Evolutionary conservation across 208 protist species (phyloP), one percentile per base, ranked within the genome.

Genomic region (Kentomonas sorsogonicus): DNA sequence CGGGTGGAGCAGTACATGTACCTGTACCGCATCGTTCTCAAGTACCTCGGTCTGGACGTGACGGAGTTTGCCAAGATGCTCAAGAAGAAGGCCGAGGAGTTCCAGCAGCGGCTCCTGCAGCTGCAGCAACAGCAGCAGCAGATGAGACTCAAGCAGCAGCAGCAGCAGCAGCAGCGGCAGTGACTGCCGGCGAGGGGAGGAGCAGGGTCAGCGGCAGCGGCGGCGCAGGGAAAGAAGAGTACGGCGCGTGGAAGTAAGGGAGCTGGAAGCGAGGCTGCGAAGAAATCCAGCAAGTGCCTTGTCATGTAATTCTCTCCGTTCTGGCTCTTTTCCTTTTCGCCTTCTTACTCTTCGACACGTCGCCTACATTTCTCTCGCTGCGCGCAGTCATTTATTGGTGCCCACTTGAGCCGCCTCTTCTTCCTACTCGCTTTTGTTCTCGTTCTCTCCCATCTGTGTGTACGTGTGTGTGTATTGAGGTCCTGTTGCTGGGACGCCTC

Each of bases 1-100:
- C 71, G 78, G 9, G 40, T 94, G 34, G 87, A 91, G 57, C 87
- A 94, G 74, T 91, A 91, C 70, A 71, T 81, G 61, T 89, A 89
- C 48, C 83, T 91, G 23, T 89, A 94, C 54, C 47, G 79, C 23
- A 79, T 82, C 26, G 48, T 89, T 1, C 52, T 94, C 43, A 63
- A 68, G 20, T 53, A 73, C 53, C 43, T 89, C 43, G n/a, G n/a
- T n/a, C n/a, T n/a, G n/a, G n/a, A n/a, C n/a, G n/a, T n/a, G n/a
- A n/a, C n/a, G n/a, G n/a, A n/a, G n/a, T 48, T 23, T 48, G n/a
- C 6, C 43, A 26, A 13, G n/a, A 48, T 20, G 43, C n/a, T 18
- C 6, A 34, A 15, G 46, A 25, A 52, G 46, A 52, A 52, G 46
- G 33, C 33, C 33, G 48, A 65, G 26, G 16, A 33, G 5, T 66